Evolutionary conservation across 2,329 filamentous ascomycete genomes (phyloP).

Genomic region (Dichotomopilus funicola): DNA sequence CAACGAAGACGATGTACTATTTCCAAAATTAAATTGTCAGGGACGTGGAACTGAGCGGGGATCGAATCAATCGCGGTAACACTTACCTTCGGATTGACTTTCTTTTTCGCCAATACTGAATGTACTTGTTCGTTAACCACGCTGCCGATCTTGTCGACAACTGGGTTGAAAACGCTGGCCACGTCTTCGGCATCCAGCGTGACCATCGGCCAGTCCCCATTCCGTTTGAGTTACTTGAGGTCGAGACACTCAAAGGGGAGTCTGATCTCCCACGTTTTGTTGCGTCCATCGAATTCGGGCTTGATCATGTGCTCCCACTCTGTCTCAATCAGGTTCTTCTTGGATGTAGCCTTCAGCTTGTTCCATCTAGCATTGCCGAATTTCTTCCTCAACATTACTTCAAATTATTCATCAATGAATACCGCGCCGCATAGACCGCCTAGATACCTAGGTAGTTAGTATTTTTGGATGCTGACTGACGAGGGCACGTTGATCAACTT

Average conservation of each 20-base stretch:
- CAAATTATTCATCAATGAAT: constrained; percentile 36
- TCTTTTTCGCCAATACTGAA: constrained; percentile 16
- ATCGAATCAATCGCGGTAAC: not conserved
- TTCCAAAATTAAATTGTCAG: not conserved
- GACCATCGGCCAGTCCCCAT: not conserved
- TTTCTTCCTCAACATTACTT: constrained; percentile 24
- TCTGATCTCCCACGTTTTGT: constrained; percentile 10
- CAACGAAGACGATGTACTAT: constrained; percentile 35
- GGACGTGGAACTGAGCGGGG: no score
- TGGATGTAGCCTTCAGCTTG: not conserved
- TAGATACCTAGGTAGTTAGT: constrained; percentile 8
- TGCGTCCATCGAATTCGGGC: constrained; percentile 14
- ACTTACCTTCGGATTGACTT: constrained; percentile 25
- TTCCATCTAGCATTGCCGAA: constrained; percentile 8
- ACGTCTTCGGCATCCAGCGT: constrained; percentile 1
- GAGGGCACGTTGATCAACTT: constrained; percentile 1
- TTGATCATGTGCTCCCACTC: constrained; percentile 28
- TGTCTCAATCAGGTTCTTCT: constrained; percentile 10
- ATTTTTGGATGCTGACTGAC: not conserved
- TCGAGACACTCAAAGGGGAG: constrained; percentile 9
- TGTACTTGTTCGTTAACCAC: constrained; percentile 25
- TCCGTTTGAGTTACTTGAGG: not conserved
- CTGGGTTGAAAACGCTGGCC: not conserved
- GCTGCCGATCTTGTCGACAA: constrained; percentile 7
- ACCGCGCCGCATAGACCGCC: constrained; percentile 35